These are phyloP conservation scores for Wallacemonas sp. DNA, from an alignment of 208 protist species.

Conservation along the genomic window DNA sequence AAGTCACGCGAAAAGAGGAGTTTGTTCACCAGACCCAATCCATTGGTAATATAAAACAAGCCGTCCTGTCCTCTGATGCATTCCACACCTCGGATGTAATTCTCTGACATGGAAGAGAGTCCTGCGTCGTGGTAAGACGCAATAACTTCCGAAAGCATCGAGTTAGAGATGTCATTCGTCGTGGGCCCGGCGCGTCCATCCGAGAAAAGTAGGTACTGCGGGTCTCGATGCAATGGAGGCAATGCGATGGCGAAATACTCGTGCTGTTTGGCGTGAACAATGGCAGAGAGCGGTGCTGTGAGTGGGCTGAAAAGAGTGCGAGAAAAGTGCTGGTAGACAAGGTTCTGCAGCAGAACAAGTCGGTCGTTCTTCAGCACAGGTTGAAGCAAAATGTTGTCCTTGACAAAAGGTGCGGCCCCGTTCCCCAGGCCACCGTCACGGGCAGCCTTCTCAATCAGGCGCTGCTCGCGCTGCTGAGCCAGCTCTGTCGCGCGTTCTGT, in stretches of 20 bases:
- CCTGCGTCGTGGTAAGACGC: conserved; percentile 13
- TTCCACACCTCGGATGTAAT: conserved; percentile 31
- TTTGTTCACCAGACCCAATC: conserved; percentile 36
- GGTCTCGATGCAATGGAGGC: conserved; percentile 43
- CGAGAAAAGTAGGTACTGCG: conserved; percentile 29
- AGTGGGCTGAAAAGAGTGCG: conserved; percentile 19
- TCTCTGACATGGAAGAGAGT: conserved; percentile 8
- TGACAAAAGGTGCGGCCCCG: conserved; percentile 38
- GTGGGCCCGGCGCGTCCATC: conserved; percentile 24
- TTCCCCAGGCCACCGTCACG: conserved; percentile 6
- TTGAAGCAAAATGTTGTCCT: conserved; percentile 54
- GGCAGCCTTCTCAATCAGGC: neutral
- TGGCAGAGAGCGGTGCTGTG: conserved; percentile 32
- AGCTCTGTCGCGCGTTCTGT: conserved; percentile 17
- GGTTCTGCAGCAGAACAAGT: conserved; percentile 30
- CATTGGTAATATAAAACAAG: conserved; percentile 56
- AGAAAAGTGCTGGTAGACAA: conserved; percentile 24
- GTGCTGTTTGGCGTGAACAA: conserved; percentile 23
- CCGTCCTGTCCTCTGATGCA: conserved; percentile 38
- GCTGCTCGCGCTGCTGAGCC: neutral
- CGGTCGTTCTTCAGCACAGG: conserved; percentile 28
- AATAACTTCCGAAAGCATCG: conserved; percentile 21
- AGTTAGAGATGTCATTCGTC: neutral
- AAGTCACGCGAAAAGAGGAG: conserved; percentile 1
- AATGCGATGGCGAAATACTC: conserved; percentile 51